Evolutionary conservation across 129 eudicot species (phyloP), one percentile per base, ranked within the genome.

Genomic region (Rutidosis leptorrhynchoides): DNA sequence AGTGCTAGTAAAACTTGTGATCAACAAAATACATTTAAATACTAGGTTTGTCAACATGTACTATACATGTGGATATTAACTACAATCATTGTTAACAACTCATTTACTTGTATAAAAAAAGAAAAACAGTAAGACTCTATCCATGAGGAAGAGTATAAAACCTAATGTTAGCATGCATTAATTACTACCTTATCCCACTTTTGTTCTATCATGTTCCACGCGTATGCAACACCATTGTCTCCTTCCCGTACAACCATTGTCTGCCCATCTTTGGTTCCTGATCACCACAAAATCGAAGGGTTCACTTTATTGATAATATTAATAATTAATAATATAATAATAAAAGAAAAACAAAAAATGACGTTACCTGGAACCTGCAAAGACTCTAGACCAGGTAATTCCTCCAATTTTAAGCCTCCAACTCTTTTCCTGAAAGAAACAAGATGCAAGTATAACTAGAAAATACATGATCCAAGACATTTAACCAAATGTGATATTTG

Each of bases 151-250:
- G 45, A 48, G 58, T 26, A 57, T 17, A 46, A n/a, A 58, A 58
- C 35, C 35, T 27, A 24, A 61, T 30, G n/a, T 45, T 46, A 48
- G 57, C 26, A 55, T 16, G 16, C 12, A 30, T 23, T 16, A n/a
- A 46, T 21, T 21, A 76, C 37, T 74, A 94, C 99, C 83, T 94
- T 89, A 68, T 94, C 99, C 99, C 99, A 94, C 71, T 77, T 84
- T 57, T 77, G 84, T 29, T 94, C 97, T 62, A 53, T 86, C 83
- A 74, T 51, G 74, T 86, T 89, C 99, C 99, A 94, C 2, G 95
- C 72, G 78, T 94, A 94, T 57, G 99, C 99, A 35, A 94, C 97
- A 60, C 99, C 99, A 75, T 89, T 94, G 72, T 94, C 99, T 25
- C 99, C 99, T 84, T 89, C 99, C 63, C 99, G 82, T 62, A 94